Percentiles rank a stretch among this genome's conserved stretches.
Evolutionary conservation across 441 rosid species (phyloP).

Genomic region (Adansonia madagascariensis): DNA sequence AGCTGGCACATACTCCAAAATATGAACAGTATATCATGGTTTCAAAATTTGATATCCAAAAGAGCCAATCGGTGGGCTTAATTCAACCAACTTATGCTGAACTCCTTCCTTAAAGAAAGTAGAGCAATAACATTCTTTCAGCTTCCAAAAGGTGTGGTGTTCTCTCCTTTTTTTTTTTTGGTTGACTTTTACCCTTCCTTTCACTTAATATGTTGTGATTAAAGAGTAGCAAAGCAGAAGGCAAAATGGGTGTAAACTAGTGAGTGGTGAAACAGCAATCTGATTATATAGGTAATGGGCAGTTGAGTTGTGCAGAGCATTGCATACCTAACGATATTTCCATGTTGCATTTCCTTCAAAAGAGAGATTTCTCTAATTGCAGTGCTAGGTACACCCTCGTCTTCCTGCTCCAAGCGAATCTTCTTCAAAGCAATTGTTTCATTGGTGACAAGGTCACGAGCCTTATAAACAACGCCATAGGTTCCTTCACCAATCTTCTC

Average conservation of each 20-base stretch:
- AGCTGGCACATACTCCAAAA: neutral
- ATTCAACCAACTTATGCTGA: neutral
- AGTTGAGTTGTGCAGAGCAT: neutral
- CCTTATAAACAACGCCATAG: slow-evolving; percentile 95
- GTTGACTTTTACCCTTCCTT: neutral
- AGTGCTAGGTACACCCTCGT: slow-evolving; percentile 91
- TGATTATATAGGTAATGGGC: neutral
- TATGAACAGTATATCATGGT: neutral
- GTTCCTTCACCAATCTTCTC: slow-evolving; percentile 99
- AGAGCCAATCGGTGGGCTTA: neutral
- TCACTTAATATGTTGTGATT: neutral
- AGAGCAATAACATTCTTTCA: neutral
- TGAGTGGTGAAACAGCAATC: slow-evolving; percentile 7
- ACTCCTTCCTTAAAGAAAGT: neutral
- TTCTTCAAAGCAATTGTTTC: slow-evolving; percentile 87
- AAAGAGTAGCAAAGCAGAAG: slow-evolving; percentile 14
- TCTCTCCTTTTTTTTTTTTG: neutral
- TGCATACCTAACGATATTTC: slow-evolving; percentile 76
- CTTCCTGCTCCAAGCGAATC: slow-evolving; percentile 82
- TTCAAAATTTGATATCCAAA: neutral
- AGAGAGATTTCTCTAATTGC: slow-evolving; percentile 86
- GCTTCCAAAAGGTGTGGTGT: neutral
- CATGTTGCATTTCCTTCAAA: slow-evolving; percentile 92
- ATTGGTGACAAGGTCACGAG: slow-evolving; percentile 83
- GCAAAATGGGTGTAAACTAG: neutral